These are phyloP conservation scores for Colletotrichum endophyticum DNA, from an alignment of 2,329 filamentous ascomycete genomes.

Conservation along the genomic window DNA sequence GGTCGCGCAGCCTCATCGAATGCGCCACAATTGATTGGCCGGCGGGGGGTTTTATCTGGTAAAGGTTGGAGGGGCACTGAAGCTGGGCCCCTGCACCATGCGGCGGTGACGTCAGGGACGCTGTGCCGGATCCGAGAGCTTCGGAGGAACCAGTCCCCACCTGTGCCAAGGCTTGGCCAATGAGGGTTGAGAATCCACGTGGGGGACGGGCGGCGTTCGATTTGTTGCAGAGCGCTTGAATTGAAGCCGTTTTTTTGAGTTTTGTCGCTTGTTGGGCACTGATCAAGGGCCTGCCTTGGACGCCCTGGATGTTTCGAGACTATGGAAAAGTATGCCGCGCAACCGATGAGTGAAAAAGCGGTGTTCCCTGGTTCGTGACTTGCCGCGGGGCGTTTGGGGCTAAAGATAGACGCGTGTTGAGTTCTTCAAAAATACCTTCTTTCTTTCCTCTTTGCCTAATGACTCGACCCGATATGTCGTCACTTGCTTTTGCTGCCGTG, in stretches of 20 bases:
- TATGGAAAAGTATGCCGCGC: not conserved
- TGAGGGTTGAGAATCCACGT: not conserved
- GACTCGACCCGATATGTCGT: not conserved
- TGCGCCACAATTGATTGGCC: not conserved
- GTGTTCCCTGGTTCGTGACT: not conserved
- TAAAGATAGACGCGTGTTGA: not conserved
- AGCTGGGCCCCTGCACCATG: not conserved
- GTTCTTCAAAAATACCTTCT: not conserved
- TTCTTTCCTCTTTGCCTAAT: not conserved
- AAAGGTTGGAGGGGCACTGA: not conserved
- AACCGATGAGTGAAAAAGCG: not conserved
- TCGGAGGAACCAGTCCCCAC: not conserved
- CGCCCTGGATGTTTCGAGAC: not conserved
- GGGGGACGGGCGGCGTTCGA: not conserved
- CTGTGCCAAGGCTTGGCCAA: conserved; percentile 10
- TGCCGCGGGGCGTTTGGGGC: not conserved
- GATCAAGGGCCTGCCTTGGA: not conserved
- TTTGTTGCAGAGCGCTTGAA: not conserved
- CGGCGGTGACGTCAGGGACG: not conserved
- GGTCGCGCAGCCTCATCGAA: conserved; percentile 1
- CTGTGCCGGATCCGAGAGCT: not conserved
- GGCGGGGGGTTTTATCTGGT: not conserved
- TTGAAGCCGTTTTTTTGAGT: not conserved
- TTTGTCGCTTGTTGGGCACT: not conserved
- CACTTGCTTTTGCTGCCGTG: not conserved